A percentile compares a stretch with the other conserved stretches of the same genome.
These are phyloP conservation scores for Sideroxylon spinosum DNA, from an alignment of 179 eudicot species.

Conservation along the genomic window DNA sequence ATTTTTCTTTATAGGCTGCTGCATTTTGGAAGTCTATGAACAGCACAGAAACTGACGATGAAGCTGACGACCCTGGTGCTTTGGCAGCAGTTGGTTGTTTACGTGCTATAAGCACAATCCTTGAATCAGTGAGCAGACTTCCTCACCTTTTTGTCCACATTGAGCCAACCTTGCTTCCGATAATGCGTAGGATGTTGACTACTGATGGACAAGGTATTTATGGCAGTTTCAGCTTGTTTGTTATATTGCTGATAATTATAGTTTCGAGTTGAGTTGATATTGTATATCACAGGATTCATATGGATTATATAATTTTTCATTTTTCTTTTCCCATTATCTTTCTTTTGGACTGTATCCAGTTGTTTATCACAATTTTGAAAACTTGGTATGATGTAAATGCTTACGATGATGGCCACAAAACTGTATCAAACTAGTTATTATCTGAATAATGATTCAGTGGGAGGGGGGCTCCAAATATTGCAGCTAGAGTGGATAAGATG, in stretches of 20 bases:
- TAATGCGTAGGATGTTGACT: constrained; percentile 95
- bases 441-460: neutral
- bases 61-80: constrained; percentile 98
- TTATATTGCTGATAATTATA: neutral
- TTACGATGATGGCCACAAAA: neutral
- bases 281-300: too few relatives aligned
- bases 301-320: too few relatives aligned
- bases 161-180: constrained; percentile 92
- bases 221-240: constrained; percentile 8
- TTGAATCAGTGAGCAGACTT: constrained; percentile 92
- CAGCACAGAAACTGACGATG: constrained; percentile 89
- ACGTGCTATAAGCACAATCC: constrained; percentile 97
- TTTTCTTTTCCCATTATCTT: too few relatives aligned
- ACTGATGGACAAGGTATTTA: constrained; percentile 93
- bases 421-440: neutral
- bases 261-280: too few relatives aligned
- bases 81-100: constrained; percentile 99
- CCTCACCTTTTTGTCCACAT: constrained; percentile 78
- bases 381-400: neutral
- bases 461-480: neutral
- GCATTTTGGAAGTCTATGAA: constrained; percentile 97
- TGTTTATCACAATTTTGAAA: too few relatives aligned
- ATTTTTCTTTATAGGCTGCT: constrained; percentile 54
- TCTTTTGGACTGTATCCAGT: too few relatives aligned
- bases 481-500: neutral